Base-by-base conservation (phyloP, 176 grass and related monocot genomes). In the Hyparrhenia diplandra region DNA sequence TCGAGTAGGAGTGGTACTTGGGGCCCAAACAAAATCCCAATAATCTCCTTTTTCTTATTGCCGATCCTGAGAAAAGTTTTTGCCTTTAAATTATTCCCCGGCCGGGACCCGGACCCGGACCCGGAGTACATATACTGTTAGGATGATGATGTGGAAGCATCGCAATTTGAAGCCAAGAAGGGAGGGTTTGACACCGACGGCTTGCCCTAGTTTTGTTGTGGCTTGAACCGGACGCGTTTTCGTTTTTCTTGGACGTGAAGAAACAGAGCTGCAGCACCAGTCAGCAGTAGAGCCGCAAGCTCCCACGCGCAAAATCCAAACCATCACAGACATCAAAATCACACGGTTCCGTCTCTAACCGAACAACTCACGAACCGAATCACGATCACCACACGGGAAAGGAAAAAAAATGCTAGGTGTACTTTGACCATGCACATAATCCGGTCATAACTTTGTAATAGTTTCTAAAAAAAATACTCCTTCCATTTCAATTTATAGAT, bases 271-370 rank as follows among this genome's bases (percentile, higher is more conserved):
- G 46, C 46, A 49, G 46, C 14, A 49, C 46, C 46, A 49, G 45
- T 47, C 14, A 47, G 13, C 45, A 17, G 46, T 7, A 47, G 46
- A 54, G 49, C 24, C 34, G 23, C 85, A 76, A 42, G 27, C 47
- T 31, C 81, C n/a, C 37, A 84, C 69, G 81, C 81, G 81, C 51
- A 62, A 74, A 34, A 51, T 69, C 54, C 80, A 34, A 29, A 74
- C 30, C 60, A 3, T 4, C 18, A 17, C 5, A 47, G 45, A 47
- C 45, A 47, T 70, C 21, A 10, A 64, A 49, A 34, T 74, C 60
- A 67, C 60, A 67, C 13, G 36, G 35, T 28, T 28, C 30, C 59
- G 27, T 74, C 30, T 10, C 83, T 39, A 10, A 47, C 29, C 17
- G 49, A 21, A 59, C 2, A 69, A 21, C 36, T 4, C 32, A 17